phyloP scores from a whole-genome alignment of 768 basidiomycete species.

The Amanita brunnescens region DNA sequence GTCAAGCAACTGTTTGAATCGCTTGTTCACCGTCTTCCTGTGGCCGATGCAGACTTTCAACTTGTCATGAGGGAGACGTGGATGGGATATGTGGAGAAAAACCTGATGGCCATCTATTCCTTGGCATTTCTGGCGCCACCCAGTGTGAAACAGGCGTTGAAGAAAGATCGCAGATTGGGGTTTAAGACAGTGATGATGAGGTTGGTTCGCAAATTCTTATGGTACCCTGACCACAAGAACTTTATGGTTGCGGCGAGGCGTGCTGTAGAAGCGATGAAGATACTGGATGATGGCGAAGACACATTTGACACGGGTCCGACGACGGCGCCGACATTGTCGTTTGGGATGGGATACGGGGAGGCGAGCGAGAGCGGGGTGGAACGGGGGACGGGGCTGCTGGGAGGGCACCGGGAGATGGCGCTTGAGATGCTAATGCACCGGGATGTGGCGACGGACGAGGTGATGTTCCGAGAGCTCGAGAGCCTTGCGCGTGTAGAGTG shows the following conservation, averaged over 20 bases:
- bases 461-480: slow-evolving; percentile 72
- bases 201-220: slow-evolving; percentile 58
- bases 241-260: slow-evolving; percentile 53
- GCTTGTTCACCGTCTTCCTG: slow-evolving; percentile 78
- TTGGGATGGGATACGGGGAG: slow-evolving; percentile 84
- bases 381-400: slow-evolving; percentile 67
- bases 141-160: slow-evolving; percentile 61
- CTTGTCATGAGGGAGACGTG: slow-evolving; percentile 55
- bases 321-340: slow-evolving; percentile 53
- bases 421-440: slow-evolving; percentile 66
- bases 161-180: slow-evolving; percentile 55
- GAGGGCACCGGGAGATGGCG: slow-evolving; percentile 59
- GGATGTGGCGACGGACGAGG: slow-evolving; percentile 52
- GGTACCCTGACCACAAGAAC: slow-evolving; percentile 40
- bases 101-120: slow-evolving; percentile 76
- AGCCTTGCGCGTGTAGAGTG: slow-evolving; percentile 67
- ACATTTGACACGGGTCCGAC: slow-evolving; percentile 61
- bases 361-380: slow-evolving; percentile 56
- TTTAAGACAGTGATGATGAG: slow-evolving; percentile 65
- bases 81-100: slow-evolving; percentile 74
- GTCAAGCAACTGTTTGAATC: slow-evolving; percentile 57
- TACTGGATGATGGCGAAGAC: slow-evolving; percentile 70
- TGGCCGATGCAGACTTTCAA: slow-evolving; percentile 68
- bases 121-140: slow-evolving; percentile 78
- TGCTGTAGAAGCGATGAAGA: slow-evolving; percentile 68